Conservation (phyloP, 192 early-diverging fungal genomes). For the Mortierella antarctica region DNA sequence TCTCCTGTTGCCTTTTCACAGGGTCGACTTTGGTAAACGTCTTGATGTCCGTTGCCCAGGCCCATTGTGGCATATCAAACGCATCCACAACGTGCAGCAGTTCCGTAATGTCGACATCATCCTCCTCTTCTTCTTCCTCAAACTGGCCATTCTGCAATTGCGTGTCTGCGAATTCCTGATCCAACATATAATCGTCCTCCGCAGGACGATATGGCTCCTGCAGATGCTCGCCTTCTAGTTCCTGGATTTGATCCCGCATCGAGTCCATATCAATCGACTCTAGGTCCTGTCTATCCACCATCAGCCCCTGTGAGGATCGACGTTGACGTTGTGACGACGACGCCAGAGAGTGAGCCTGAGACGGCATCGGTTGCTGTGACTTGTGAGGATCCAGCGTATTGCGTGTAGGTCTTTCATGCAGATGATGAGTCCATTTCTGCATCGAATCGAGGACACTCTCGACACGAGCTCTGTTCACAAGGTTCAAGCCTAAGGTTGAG, state of each 20-base stretch:
- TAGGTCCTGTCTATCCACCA: slow-evolving; percentile 2
- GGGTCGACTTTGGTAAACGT: slow-evolving; percentile 63
- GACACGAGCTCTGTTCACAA: slow-evolving; percentile 33
- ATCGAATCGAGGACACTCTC: slow-evolving; percentile 46
- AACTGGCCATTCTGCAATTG: slow-evolving; percentile 3
- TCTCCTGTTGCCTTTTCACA: not conserved
- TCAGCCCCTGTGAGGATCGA: slow-evolving; percentile 1
- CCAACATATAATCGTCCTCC: not conserved
- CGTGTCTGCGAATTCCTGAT: slow-evolving; percentile 4
- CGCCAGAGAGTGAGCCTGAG: not conserved
- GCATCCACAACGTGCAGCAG: slow-evolving; percentile 78
- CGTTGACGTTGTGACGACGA: slow-evolving; percentile 2
- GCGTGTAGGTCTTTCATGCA: slow-evolving; percentile 43
- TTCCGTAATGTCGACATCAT: slow-evolving; percentile 62
- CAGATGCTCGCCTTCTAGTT: slow-evolving; percentile 53
- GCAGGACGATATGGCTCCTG: slow-evolving; percentile 7
- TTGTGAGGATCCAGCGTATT: slow-evolving; percentile 45
- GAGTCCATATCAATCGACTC: slow-evolving; percentile 37
- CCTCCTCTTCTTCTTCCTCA: slow-evolving; percentile 45
- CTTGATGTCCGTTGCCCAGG: slow-evolving; percentile 73
- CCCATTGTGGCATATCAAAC: slow-evolving; percentile 77
- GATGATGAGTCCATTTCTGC: slow-evolving; percentile 51
- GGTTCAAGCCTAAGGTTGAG: slow-evolving; percentile 11
- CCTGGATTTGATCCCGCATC: slow-evolving; percentile 64
- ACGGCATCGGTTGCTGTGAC: slow-evolving; percentile 6